Base-by-base conservation (phyloP, 768 basidiomycete species). In the Boletus vinaceobasis region DNA sequence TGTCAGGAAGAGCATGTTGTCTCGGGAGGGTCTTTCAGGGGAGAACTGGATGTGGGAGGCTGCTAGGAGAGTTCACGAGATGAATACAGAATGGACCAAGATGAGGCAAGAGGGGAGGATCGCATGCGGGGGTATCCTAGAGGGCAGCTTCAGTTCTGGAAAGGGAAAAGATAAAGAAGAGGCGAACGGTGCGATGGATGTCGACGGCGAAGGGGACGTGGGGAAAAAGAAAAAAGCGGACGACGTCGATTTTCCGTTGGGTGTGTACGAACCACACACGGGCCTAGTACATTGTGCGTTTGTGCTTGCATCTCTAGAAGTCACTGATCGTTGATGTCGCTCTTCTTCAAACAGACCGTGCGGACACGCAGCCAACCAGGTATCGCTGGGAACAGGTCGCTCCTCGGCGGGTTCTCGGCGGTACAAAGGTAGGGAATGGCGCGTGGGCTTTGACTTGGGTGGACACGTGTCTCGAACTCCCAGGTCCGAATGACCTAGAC, bases 21-120 rank as follows among this genome's bases (percentile, higher is more conserved):
- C 83, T 42, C 77, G 88, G n/a, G 87, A 90, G 55, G 90, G 92
- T 1, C 81, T 96, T 10, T 85, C 81, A 35, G 87, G 85, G 65
- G 89, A 94, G 61, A 96, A 96, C 65, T 98, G 94, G 94, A 95
- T 98, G 90, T 77, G 71, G 64, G 80, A 87, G 71, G 85, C 86
- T 57, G 88, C 93, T 1, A 77, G 74, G 61, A 78, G 87, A 33
- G 84, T 85, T 2, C 62, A 73, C 5, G 84, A 89, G 43, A 76
- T 85, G 40, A 86, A 85, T 46, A 74, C 79, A 29, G 84, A 84
- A 59, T 90, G 84, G 84, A 60, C 74, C 26, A 79, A 76, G 64
- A 79, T 81, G 65, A 74, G 90, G 57, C 75, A 70, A 60, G 81
- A 84, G 48, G 74, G 77, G 17, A 65, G 85, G 60, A 80, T 74